Evolutionary conservation across 2,329 filamentous ascomycete genomes (phyloP).

Genomic region (Ceratocystis huliohia): DNA sequence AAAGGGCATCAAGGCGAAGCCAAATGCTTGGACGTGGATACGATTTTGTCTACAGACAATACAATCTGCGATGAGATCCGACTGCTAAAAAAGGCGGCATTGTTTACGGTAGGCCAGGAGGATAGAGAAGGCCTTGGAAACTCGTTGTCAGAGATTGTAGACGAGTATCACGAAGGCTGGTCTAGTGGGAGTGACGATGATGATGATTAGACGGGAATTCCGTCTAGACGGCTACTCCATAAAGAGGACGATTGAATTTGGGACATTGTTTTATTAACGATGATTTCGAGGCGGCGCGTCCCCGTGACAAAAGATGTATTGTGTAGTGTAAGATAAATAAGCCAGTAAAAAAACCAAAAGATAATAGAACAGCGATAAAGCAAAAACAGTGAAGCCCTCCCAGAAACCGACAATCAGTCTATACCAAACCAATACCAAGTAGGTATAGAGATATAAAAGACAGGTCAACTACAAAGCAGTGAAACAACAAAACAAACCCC

Average conservation of each 20-base stretch:
- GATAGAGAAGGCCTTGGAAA: conserved; percentile 78
- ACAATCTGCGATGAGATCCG: conserved; percentile 58
- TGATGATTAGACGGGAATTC: conserved; percentile 37
- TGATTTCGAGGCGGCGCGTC: conserved; percentile 4
- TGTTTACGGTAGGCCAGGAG: conserved; percentile 53
- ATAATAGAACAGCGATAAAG: neutral
- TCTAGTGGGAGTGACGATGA: conserved; percentile 61
- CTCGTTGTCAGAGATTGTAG: conserved; percentile 66
- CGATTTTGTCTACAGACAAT: conserved; percentile 61
- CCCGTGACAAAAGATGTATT: conserved; percentile 8
- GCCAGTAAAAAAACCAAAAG: neutral
- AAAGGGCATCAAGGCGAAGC: conserved; percentile 20
- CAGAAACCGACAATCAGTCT: neutral
- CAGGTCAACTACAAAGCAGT: neutral
- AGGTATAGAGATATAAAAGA: neutral
- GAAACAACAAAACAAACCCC: neutral
- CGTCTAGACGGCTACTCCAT: neutral
- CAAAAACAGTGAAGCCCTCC: neutral
- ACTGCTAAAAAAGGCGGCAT: conserved; percentile 49
- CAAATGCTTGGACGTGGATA: conserved; percentile 35
- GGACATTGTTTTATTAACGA: neutral
- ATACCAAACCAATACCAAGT: neutral
- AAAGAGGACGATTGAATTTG: neutral
- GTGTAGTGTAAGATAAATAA: conserved; percentile 10
- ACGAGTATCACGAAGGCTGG: conserved; percentile 84